Evolutionary conservation across 306 rosid species (phyloP).

Genomic region (Abrus pulchellus): DNA sequence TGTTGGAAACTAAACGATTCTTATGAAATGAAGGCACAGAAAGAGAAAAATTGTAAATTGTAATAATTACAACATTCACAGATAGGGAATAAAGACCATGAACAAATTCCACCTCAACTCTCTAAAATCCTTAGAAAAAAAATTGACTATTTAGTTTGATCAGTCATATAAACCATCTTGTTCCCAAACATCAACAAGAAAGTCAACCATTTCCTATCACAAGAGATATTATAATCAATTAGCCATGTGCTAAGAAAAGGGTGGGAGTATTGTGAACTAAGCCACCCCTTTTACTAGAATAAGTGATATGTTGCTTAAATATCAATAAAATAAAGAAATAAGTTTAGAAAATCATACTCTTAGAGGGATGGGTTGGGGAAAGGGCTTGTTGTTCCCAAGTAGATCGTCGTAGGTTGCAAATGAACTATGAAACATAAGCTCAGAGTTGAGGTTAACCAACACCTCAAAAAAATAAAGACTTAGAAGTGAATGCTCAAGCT

Average conservation of each 20-base stretch:
- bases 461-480: not conserved
- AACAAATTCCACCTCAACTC: conserved; percentile 27
- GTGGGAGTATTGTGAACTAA: not conserved
- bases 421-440: conserved; percentile 61
- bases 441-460: conserved; percentile 35
- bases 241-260: conserved; percentile 2
- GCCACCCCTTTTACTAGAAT: conserved; percentile 6
- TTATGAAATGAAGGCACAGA: not conserved
- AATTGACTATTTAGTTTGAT: conserved; percentile 43
- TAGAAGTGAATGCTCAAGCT: not conserved
- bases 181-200: conserved; percentile 88
- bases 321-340: not conserved
- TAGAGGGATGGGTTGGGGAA: conserved; percentile 73
- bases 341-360: conserved; percentile 63
- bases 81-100: conserved; percentile 3
- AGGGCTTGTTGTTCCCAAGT: conserved; percentile 73
- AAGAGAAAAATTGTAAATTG: not conserved
- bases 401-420: conserved; percentile 75
- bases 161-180: conserved; percentile 84
- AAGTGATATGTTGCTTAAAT: not conserved
- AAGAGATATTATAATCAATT: conserved; percentile 40
- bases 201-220: conserved; percentile 85
- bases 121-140: conserved; percentile 25
- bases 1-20: no score
- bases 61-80: conserved; percentile 34